A percentile compares a stretch with the other conserved stretches of the same genome.
Conservation (phyloP, 805 yeast genomes). For the Yamadazyma sp. region DNA sequence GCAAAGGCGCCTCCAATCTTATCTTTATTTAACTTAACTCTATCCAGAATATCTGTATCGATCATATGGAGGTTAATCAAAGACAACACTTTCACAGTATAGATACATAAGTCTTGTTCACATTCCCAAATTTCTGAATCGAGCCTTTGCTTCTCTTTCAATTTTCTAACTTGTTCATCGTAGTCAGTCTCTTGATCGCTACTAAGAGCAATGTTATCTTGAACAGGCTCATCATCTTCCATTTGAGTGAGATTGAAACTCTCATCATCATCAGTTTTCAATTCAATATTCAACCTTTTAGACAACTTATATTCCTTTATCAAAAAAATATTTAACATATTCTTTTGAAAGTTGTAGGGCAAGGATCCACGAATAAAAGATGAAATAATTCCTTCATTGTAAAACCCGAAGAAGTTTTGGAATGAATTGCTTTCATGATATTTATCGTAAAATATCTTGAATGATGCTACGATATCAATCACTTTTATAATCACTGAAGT, state of each 20-base stretch:
- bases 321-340: conserved; percentile 43
- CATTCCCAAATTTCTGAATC: conserved; percentile 32
- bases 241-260: conserved; percentile 16
- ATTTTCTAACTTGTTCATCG: conserved; percentile 2
- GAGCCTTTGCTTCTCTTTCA: conserved; percentile 6
- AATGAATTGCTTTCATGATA: conserved; percentile 25
- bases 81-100: conserved; percentile 35
- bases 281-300: conserved; percentile 25
- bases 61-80: conserved; percentile 33
- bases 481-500: conserved; percentile 12
- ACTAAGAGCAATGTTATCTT: conserved; percentile 1
- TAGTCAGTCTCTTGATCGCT: conserved; percentile 14
- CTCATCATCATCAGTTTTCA: conserved; percentile 54
- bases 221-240: neutral
- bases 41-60: conserved; percentile 17
- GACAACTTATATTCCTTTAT: conserved; percentile 48
- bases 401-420: conserved; percentile 32
- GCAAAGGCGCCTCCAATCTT: conserved; percentile 32
- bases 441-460: conserved; percentile 32
- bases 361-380: conserved; percentile 20
- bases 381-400: conserved; percentile 19
- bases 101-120: conserved; percentile 42
- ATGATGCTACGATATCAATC: conserved; percentile 30
- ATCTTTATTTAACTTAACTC: conserved; percentile 37
- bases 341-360: conserved; percentile 24